Conservation (phyloP, 768 basidiomycete species). For the Boletus rubescentipes region DNA sequence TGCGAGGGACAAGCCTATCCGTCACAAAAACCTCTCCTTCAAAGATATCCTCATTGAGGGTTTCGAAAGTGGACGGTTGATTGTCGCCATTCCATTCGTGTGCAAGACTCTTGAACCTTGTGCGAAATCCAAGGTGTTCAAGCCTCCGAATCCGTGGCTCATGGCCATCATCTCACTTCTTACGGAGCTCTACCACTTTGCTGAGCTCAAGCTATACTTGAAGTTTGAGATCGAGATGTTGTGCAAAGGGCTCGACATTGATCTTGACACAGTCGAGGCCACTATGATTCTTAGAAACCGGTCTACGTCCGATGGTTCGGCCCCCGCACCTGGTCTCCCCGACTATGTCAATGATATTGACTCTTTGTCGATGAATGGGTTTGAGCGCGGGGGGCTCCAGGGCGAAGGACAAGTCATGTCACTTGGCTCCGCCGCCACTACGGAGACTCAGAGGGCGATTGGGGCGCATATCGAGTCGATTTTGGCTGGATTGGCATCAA, state of each 20-base stretch:
- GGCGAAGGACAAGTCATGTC: conserved; percentile 61
- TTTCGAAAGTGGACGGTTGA: conserved; percentile 85
- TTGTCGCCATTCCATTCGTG: conserved; percentile 96
- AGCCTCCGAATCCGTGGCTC: conserved; percentile 96
- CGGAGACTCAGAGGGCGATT: conserved; percentile 65
- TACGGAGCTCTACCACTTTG: conserved; percentile 95
- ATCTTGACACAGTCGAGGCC: conserved; percentile 81
- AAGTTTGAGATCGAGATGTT: conserved; percentile 99
- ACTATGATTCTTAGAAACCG: conserved; percentile 80
- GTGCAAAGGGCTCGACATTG: conserved; percentile 88
- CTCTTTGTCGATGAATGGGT: conserved; percentile 71
- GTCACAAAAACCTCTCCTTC: conserved; percentile 90
- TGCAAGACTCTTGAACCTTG: conserved; percentile 96
- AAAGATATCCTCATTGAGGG: conserved; percentile 98
- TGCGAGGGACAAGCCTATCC: conserved; percentile 90
- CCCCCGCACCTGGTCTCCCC: conserved; percentile 57
- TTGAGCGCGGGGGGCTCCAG: conserved; percentile 51
- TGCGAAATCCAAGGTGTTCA: conserved; percentile 88
- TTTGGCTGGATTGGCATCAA: conserved; percentile 63
- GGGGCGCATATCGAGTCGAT: conserved; percentile 82
- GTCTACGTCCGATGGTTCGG: conserved; percentile 55
- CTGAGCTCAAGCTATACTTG: conserved; percentile 92
- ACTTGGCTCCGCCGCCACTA: conserved; percentile 57
- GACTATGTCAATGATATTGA: conserved; percentile 83
- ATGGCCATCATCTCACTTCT: conserved; percentile 93